phyloP scores from a whole-genome alignment of 257 asterid genomes.

The Solanum lycopersicoides region DNA sequence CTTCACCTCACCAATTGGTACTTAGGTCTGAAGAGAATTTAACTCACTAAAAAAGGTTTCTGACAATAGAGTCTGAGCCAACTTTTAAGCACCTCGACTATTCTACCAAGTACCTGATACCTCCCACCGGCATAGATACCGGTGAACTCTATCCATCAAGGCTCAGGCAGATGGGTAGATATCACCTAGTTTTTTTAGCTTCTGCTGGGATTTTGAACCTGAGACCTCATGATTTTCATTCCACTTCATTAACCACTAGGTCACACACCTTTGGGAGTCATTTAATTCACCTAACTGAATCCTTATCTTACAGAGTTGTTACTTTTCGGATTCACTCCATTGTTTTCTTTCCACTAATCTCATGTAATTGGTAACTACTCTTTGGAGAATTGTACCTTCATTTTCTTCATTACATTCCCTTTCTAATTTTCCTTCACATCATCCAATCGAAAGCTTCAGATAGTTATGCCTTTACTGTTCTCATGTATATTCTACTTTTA shows the following conservation, averaged over 20 bases:
- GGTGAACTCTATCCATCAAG: background rate
- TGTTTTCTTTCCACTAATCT: background rate
- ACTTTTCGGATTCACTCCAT: background rate
- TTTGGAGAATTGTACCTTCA: background rate
- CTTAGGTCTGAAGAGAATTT: background rate
- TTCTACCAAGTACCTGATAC: background rate
- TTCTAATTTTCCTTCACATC: background rate
- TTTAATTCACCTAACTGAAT: background rate
- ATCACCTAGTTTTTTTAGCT: background rate
- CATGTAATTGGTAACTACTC: background rate
- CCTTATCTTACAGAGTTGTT: background rate
- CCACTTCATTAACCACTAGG: background rate
- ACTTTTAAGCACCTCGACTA: background rate
- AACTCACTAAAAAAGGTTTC: background rate
- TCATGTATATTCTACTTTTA: background rate
- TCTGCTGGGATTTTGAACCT: background rate
- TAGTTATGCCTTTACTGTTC: background rate
- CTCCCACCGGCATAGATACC: background rate
- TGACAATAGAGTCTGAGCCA: background rate
- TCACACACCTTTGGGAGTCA: background rate
- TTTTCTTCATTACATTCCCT: background rate
- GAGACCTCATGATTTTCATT: background rate
- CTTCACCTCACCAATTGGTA: background rate
- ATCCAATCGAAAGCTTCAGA: background rate
- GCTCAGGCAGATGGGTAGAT: background rate